Evolutionary conservation across 768 basidiomycete species (phyloP).

Genomic region (Tulasnella calospora): DNA sequence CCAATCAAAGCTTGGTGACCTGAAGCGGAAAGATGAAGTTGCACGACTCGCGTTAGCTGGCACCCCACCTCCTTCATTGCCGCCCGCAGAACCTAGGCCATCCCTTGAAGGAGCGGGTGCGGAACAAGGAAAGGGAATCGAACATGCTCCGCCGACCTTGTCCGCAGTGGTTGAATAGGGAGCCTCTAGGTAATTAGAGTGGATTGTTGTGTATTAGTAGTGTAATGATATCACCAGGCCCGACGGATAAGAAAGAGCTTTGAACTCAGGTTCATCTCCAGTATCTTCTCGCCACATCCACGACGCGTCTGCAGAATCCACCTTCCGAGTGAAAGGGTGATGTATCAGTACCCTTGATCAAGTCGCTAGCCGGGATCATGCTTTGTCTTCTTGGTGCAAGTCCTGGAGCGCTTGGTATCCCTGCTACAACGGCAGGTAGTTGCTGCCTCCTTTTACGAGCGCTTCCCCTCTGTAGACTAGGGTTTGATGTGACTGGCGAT

Average conservation of each 20-base stretch:
- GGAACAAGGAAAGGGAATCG: not conserved
- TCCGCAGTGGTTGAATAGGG: not conserved
- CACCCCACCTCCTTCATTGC: not conserved
- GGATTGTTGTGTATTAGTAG: not conserved
- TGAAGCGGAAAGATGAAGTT: not conserved
- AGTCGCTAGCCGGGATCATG: not conserved
- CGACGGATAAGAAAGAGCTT: too few relatives aligned
- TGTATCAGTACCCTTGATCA: too few relatives aligned
- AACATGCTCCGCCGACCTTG: not conserved
- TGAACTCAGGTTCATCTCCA: too few relatives aligned
- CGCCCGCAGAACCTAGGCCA: not conserved
- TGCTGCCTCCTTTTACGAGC: not conserved
- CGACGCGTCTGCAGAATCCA: too few relatives aligned
- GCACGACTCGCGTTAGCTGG: not conserved
- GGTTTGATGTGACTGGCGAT: not conserved
- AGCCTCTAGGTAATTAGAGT: not conserved
- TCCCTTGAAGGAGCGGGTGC: not conserved
- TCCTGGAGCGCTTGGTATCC: not conserved
- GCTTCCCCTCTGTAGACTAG: not conserved
- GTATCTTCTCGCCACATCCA: too few relatives aligned
- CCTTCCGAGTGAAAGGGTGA: too few relatives aligned
- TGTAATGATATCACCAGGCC: too few relatives aligned
- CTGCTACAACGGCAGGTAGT: not conserved
- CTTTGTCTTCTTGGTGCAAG: not conserved
- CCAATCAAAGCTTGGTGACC: not conserved